Conservation (phyloP, 2,329 filamentous ascomycete species). For the Coniochaeta sp. region DNA sequence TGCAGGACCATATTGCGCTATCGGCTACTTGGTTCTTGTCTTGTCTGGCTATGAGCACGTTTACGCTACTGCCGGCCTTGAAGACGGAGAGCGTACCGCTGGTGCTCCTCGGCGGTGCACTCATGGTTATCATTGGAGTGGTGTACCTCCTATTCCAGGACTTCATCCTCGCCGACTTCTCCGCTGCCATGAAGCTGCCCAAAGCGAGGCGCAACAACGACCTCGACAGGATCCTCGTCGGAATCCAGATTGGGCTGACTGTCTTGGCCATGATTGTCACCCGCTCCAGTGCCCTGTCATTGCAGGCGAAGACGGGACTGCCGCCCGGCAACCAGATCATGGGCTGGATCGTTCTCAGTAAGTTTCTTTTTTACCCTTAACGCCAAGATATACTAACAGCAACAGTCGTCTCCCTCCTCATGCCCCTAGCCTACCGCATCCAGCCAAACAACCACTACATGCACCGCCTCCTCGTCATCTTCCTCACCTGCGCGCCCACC, state of each 20-base stretch:
- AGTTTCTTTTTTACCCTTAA: conserved; percentile 18
- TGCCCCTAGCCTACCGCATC: conserved; percentile 75
- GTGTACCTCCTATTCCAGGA: conserved; percentile 78
- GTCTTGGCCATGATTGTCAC: conserved; percentile 80
- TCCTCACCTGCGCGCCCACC: conserved; percentile 84
- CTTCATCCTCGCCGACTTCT: conserved; percentile 39
- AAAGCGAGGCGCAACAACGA: conserved; percentile 25
- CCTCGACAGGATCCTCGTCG: conserved; percentile 56
- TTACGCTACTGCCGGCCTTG: conserved; percentile 80
- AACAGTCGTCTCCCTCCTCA: conserved; percentile 67
- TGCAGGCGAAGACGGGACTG: conserved; percentile 79
- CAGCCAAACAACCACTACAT: conserved; percentile 83
- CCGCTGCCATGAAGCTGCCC: conserved; percentile 17
- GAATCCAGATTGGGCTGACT: conserved; percentile 71
- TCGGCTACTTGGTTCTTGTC: conserved; percentile 66
- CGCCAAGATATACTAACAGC: no score
- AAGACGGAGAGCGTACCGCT: conserved; percentile 72
- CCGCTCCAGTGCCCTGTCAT: conserved; percentile 71
- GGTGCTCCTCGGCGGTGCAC: conserved; percentile 68
- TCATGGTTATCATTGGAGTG: conserved; percentile 73
- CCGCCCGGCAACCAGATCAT: conserved; percentile 82
- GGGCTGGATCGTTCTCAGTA: conserved; percentile 74
- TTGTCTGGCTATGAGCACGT: conserved; percentile 79
- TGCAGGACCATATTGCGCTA: conserved; percentile 58
- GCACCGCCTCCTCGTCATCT: conserved; percentile 80